Evolutionary conservation across 2,329 filamentous ascomycete species (phyloP).

Genomic region (Exophiala mesophila): DNA sequence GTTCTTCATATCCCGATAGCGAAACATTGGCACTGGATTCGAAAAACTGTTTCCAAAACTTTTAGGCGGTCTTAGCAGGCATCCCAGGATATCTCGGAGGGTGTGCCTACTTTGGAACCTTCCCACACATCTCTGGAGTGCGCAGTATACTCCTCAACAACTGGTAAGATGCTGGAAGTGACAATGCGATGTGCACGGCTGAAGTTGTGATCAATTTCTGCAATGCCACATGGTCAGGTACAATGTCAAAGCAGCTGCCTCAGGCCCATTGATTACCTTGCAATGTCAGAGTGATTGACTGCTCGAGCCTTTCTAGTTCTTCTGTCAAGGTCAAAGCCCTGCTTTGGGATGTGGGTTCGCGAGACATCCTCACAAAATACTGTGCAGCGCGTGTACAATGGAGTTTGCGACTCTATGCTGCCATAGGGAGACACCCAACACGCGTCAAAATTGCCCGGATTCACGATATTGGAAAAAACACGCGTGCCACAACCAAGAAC

Average conservation of each 20-base stretch:
- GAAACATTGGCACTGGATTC: slow-evolving; percentile 97
- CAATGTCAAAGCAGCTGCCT: no score
- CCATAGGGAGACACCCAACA: no score
- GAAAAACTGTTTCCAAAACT: slow-evolving; percentile 99
- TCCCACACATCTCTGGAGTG: slow-evolving; percentile 95
- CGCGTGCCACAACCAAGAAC: no score
- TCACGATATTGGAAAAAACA: no score
- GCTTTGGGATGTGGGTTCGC: slow-evolving; percentile 20
- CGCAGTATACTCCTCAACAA: slow-evolving; percentile 92
- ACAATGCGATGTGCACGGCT: slow-evolving; percentile 95
- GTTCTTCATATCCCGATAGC: slow-evolving; percentile 87
- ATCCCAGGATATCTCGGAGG: slow-evolving; percentile 2
- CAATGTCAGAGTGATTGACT: slow-evolving; percentile 91
- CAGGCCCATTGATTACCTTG: slow-evolving; percentile 58
- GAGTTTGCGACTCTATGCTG: no score
- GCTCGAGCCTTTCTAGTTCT: slow-evolving; percentile 91
- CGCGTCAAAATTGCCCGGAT: no score
- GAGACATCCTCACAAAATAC: slow-evolving; percentile 23
- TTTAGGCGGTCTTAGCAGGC: slow-evolving; percentile 13
- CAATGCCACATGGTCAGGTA: no score
- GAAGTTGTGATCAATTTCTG: slow-evolving; percentile 98
- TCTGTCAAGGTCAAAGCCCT: slow-evolving; percentile 76
- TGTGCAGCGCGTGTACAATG: no score
- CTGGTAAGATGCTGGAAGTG: slow-evolving; percentile 83
- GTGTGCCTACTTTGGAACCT: slow-evolving; percentile 70